phyloP scores from a whole-genome alignment of 2,329 filamentous ascomycete species.

The Fusarium haematococcum region DNA sequence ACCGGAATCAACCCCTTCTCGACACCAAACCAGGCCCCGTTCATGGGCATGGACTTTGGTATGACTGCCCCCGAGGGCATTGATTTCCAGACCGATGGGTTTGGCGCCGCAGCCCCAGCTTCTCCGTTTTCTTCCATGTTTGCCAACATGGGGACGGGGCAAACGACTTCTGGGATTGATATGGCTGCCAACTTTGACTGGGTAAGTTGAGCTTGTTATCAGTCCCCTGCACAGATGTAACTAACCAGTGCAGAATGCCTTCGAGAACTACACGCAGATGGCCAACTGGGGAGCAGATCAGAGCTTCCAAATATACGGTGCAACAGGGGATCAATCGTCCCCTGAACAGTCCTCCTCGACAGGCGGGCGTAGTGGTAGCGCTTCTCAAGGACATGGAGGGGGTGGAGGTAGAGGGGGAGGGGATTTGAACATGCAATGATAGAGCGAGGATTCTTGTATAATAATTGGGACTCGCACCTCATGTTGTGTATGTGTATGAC shows the following conservation, averaged over 20 bases:
- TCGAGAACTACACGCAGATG: conserved; percentile 68
- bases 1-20: conserved; percentile 46
- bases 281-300: conserved; percentile 65
- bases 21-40: conserved; percentile 55
- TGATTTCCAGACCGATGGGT: conserved; percentile 48
- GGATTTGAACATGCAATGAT: conserved; percentile 41
- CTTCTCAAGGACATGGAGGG: conserved; percentile 19
- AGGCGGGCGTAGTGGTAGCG: conserved; percentile 36
- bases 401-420: conserved; percentile 7
- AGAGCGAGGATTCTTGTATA: conserved; percentile 18
- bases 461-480: conserved; percentile 24
- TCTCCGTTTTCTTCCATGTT: conserved; percentile 68
- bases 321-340: conserved; percentile 43
- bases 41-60: conserved; percentile 59
- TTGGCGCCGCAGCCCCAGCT: conserved; percentile 42
- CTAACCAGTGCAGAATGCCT: conserved; percentile 60
- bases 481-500: conserved; percentile 26
- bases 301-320: conserved; percentile 63
- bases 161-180: conserved; percentile 51
- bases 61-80: conserved; percentile 46
- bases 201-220: conserved; percentile 55
- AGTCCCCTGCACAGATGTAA: neutral
- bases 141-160: conserved; percentile 53
- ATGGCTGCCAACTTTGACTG: conserved; percentile 68
- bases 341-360: conserved; percentile 42